phyloP scores from a whole-genome alignment of 257 asterid species.

The Solanum bukasovii region DNA sequence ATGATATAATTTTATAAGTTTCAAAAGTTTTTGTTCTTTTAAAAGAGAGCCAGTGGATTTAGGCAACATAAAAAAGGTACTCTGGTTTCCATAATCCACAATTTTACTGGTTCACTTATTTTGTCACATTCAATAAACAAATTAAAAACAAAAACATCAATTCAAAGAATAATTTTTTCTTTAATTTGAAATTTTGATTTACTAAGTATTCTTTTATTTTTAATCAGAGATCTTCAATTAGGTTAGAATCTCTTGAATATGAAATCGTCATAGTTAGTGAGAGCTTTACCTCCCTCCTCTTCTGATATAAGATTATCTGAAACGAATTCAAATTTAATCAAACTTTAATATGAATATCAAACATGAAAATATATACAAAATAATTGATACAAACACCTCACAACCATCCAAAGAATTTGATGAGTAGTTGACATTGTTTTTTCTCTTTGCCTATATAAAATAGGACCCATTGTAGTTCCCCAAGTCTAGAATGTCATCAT shows the following conservation, averaged over 20 bases:
- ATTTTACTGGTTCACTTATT: neutral
- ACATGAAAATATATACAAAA: neutral
- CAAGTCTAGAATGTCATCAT: neutral
- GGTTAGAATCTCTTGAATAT: neutral
- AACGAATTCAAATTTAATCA: accelerated
- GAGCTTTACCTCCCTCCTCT: neutral
- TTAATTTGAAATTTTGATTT: neutral
- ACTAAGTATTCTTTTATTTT: too few species aligned
- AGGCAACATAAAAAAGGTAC: neutral
- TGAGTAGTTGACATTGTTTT: neutral
- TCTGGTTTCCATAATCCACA: neutral
- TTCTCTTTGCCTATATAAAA: neutral
- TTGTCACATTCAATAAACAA: neutral
- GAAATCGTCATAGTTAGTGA: neutral
- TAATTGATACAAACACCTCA: constrained; percentile 9
- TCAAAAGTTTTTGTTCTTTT: too few species aligned
- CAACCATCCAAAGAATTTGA: constrained; percentile 13
- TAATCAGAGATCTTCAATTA: too few species aligned
- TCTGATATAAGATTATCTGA: neutral
- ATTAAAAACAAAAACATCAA: neutral
- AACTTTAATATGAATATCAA: too few species aligned
- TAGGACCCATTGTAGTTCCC: constrained; percentile 7
- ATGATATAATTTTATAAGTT: too few species aligned
- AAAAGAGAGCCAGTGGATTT: neutral
- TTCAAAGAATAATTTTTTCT: neutral